phyloP scores from a whole-genome alignment of 345 rosid species.

The Hypericum androsaemum region DNA sequence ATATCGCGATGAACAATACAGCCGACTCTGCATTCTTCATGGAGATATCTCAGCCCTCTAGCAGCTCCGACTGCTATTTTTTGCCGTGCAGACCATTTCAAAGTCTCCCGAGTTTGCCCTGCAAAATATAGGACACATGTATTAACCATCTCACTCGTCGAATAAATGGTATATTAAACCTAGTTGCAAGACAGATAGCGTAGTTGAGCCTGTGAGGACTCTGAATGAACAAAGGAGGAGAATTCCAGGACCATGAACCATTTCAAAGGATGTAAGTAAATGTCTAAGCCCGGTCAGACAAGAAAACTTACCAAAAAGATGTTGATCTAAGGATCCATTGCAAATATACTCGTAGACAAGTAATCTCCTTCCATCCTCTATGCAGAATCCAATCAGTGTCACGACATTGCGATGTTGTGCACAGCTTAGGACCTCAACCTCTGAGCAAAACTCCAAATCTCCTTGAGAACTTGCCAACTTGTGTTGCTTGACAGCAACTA shows the following conservation, averaged over 20 bases:
- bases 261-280: background rate
- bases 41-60: conserved; percentile 1
- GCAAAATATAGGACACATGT: background rate
- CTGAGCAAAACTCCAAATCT: conserved; percentile 1
- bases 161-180: too few relatives aligned
- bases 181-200: too few relatives aligned
- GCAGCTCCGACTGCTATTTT: conserved; percentile 4
- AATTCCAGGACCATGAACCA: background rate
- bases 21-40: conserved; percentile 5
- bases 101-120: background rate
- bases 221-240: too few relatives aligned
- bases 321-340: conserved; percentile 4
- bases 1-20: conserved; percentile 5
- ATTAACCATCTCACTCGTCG: too few relatives aligned
- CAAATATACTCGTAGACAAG: conserved; percentile 1
- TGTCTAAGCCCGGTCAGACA: background rate
- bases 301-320: background rate
- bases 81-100: background rate
- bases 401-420: conserved; percentile 4
- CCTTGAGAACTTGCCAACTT: conserved; percentile 2
- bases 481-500: background rate
- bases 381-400: background rate
- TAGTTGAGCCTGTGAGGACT: too few relatives aligned
- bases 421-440: conserved; percentile 2
- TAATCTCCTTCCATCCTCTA: background rate